Conservation (phyloP, 2,329 filamentous ascomycete species). For the Fusarium scirpi region DNA sequence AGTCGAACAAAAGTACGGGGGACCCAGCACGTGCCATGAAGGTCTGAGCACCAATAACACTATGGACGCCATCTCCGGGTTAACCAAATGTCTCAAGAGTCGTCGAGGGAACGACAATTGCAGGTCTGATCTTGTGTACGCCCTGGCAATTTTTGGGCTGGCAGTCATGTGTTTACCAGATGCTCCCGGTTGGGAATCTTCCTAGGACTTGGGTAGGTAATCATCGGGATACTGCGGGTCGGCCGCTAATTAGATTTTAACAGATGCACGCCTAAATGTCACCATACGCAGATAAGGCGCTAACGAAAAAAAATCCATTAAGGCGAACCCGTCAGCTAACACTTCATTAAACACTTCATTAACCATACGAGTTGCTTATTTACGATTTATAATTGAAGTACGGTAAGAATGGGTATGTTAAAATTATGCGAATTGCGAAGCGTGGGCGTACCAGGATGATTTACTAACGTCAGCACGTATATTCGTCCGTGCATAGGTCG, state of each 20-base stretch:
- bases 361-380: too few species aligned
- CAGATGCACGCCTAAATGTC: too few species aligned
- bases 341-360: too few species aligned
- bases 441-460: background rate
- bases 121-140: background rate
- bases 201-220: too few species aligned
- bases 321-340: too few species aligned
- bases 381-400: too few species aligned
- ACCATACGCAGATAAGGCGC: rapidly evolving
- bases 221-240: too few species aligned
- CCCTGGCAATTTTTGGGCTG: rapidly evolving
- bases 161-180: background rate
- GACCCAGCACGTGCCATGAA: rapidly evolving
- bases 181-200: background rate
- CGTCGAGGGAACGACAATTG: background rate
- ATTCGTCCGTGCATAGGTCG: background rate
- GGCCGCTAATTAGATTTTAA: too few species aligned
- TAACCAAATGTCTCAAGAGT: background rate
- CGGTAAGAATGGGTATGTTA: too few species aligned
- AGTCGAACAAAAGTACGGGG: background rate
- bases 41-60: background rate
- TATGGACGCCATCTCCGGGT: background rate
- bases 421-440: too few species aligned
- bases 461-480: background rate
- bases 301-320: too few species aligned